These are phyloP conservation scores for Candida glucosophila DNA, from an alignment of 1,139 yeast species.

Conservation along the genomic window DNA sequence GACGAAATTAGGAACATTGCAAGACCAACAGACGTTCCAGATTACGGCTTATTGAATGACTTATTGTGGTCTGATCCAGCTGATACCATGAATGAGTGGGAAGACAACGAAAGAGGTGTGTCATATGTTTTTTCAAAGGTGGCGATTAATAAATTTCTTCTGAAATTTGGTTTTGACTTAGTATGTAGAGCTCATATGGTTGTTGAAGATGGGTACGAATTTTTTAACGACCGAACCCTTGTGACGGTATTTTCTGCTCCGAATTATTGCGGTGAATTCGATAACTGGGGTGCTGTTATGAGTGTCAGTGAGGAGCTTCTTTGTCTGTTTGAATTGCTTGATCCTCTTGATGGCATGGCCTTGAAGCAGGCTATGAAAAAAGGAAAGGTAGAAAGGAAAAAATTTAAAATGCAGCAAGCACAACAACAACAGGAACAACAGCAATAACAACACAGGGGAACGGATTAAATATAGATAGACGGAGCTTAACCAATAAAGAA, in stretches of 20 bases:
- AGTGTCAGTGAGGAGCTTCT: conserved; percentile 86
- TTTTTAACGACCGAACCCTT: conserved; percentile 84
- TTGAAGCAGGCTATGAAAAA: conserved; percentile 87
- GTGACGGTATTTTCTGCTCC: conserved; percentile 97
- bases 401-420: conserved; percentile 33
- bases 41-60: conserved; percentile 87
- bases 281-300: conserved; percentile 99
- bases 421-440: background rate
- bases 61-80: conserved; percentile 96
- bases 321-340: conserved; percentile 86
- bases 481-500: no score
- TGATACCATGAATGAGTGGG: conserved; percentile 93
- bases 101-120: conserved; percentile 95
- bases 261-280: conserved; percentile 96
- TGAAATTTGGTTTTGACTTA: conserved; percentile 83
- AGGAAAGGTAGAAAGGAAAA: conserved; percentile 70
- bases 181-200: conserved; percentile 99
- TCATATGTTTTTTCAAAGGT: conserved; percentile 91
- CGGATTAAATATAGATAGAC: no score
- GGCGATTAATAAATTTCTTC: conserved; percentile 83
- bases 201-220: conserved; percentile 97
- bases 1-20: conserved; percentile 88
- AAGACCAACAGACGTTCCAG: conserved; percentile 96
- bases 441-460: no score
- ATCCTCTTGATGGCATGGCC: conserved; percentile 89